Conservation (phyloP, 2,329 filamentous ascomycete genomes). For the Pseudocercospora crystallina region DNA sequence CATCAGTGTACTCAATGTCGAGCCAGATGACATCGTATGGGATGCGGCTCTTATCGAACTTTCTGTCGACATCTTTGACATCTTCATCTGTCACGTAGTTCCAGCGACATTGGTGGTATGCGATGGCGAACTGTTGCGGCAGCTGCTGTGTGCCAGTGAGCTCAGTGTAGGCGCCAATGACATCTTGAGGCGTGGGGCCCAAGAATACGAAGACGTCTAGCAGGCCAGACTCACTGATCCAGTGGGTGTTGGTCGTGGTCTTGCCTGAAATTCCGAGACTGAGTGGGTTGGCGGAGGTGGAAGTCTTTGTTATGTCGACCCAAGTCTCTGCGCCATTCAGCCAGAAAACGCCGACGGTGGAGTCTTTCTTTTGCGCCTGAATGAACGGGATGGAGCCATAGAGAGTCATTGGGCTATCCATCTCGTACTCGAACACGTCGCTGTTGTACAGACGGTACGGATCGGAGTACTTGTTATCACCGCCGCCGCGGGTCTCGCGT, state of each 20-base stretch:
- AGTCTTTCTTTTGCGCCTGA: constrained; percentile 93
- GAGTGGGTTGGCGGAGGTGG: constrained; percentile 71
- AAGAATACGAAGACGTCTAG: constrained; percentile 94
- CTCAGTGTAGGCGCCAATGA: constrained; percentile 80
- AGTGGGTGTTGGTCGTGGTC: constrained; percentile 84
- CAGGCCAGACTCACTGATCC: constrained; percentile 90
- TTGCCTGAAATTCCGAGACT: constrained; percentile 68
- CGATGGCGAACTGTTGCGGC: constrained; percentile 88
- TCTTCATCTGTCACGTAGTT: constrained; percentile 98
- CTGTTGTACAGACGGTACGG: constrained; percentile 95
- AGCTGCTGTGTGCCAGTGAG: constrained; percentile 89
- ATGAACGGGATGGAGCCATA: constrained; percentile 98
- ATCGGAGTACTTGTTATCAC: constrained; percentile 78
- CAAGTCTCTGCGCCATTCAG: constrained; percentile 95
- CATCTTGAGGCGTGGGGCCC: constrained; percentile 78
- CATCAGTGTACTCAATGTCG: constrained; percentile 95
- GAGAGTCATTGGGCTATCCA: constrained; percentile 96
- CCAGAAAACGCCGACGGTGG: constrained; percentile 95
- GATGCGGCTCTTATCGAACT: constrained; percentile 92
- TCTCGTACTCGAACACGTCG: constrained; percentile 96
- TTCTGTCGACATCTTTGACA: constrained; percentile 92
- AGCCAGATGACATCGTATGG: constrained; percentile 99
- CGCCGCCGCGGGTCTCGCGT: constrained; percentile 79
- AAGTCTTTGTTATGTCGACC: constrained; percentile 88
- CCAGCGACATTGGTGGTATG: constrained; percentile 97